These are phyloP conservation scores for Papiliotrema laurentii DNA, from an alignment of 1,284 basidiomycete species.

Conservation along the genomic window DNA sequence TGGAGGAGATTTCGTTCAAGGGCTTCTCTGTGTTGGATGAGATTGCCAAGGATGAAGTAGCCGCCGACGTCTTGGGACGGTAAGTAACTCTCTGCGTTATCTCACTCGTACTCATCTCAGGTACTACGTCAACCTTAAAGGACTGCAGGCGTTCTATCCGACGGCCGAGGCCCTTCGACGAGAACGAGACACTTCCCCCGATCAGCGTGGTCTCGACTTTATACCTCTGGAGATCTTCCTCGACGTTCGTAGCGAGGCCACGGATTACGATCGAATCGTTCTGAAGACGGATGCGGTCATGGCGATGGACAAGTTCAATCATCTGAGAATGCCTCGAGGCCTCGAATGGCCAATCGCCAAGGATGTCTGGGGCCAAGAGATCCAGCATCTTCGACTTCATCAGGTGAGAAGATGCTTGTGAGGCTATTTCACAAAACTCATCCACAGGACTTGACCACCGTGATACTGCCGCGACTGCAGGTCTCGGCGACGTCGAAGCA, in stretches of 20 bases:
- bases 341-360: constrained; percentile 48
- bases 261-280: constrained; percentile 81
- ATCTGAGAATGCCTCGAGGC: constrained; percentile 72
- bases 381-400: constrained; percentile 71
- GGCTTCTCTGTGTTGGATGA: constrained; percentile 78
- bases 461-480: constrained; percentile 79
- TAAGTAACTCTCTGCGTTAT: constrained; percentile 34
- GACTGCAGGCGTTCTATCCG: constrained; percentile 86
- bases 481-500: constrained; percentile 83
- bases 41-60: constrained; percentile 72
- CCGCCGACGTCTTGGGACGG: constrained; percentile 81
- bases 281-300: constrained; percentile 82
- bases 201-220: constrained; percentile 47
- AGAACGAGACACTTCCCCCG: constrained; percentile 20
- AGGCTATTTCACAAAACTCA: not conserved
- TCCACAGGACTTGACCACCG: constrained; percentile 67
- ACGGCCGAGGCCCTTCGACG: constrained; percentile 33
- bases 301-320: constrained; percentile 93
- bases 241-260: constrained; percentile 74
- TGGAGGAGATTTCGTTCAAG: constrained; percentile 76
- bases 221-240: constrained; percentile 87
- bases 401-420: constrained; percentile 55
- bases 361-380: constrained; percentile 47
- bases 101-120: constrained; percentile 46
- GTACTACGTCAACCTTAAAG: constrained; percentile 68